These are phyloP conservation scores for Hyaloscypha finlandica DNA, from an alignment of 495 filamentous ascomycete genomes.

Conservation along the genomic window DNA sequence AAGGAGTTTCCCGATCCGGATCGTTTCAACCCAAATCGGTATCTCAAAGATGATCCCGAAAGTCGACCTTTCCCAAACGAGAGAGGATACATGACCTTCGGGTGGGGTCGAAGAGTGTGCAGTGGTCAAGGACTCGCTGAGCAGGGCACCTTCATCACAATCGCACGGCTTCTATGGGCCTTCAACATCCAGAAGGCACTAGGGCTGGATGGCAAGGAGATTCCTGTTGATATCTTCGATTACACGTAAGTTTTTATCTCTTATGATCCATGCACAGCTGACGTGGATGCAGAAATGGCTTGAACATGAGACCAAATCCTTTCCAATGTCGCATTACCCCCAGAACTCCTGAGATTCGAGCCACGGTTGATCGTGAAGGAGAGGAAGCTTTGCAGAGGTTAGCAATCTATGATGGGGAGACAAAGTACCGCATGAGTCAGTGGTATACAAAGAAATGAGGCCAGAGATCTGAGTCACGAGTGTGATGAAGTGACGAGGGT, in stretches of 20 bases:
- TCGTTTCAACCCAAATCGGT: slow-evolving; percentile 54
- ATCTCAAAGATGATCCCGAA: slow-evolving; percentile 36
- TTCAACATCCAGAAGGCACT: slow-evolving; percentile 42
- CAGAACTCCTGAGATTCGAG: slow-evolving; percentile 49
- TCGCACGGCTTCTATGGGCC: slow-evolving; percentile 21
- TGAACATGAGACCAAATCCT: slow-evolving; percentile 57
- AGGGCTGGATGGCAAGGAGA: slow-evolving; percentile 48
- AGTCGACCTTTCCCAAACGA: slow-evolving; percentile 45
- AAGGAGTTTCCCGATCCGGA: slow-evolving; percentile 66
- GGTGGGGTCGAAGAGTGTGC: slow-evolving; percentile 26
- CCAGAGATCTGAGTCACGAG: neutral
- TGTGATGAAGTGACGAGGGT: neutral
- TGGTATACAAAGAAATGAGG: slow-evolving; percentile 11
- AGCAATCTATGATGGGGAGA: slow-evolving; percentile 59
- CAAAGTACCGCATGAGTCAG: slow-evolving; percentile 54
- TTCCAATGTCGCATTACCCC: slow-evolving; percentile 52
- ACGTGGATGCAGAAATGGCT: slow-evolving; percentile 45
- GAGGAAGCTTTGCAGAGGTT: slow-evolving; percentile 53
- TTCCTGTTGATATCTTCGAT: slow-evolving; percentile 55
- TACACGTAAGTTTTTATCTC: slow-evolving; percentile 36
- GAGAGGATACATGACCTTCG: slow-evolving; percentile 22
- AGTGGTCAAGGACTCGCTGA: slow-evolving; percentile 25
- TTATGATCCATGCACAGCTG: neutral
- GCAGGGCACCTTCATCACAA: slow-evolving; percentile 18
- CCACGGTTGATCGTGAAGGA: slow-evolving; percentile 56